Evolutionary conservation across 140 eudicot genomes (phyloP), one percentile per base, ranked within the genome.

Genomic region (Bidens hawaiensis): DNA sequence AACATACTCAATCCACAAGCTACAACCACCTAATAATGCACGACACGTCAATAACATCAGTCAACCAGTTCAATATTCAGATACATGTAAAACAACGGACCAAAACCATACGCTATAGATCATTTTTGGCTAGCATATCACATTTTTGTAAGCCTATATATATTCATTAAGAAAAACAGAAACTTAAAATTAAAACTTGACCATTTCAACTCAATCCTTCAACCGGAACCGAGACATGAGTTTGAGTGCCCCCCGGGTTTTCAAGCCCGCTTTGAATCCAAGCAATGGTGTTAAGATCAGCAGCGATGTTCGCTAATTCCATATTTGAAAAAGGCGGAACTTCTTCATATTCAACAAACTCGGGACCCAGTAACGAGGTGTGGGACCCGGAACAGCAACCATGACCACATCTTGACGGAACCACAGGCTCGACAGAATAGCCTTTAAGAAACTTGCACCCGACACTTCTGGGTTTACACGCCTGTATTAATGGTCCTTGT

Each of bases 221-320:
- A 14, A 82, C 84, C 60, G 72, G 67, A 79, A 63, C 16, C 63
- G 69, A 16, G 47, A 65, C 21, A n/a, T n/a, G n/a, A n/a, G n/a
- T n/a, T n/a, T n/a, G n/a, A n/a, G n/a, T n/a, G 64, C 67, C 36
- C 23, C 46, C 69, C 13, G 30, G 50, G 4, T 69, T 75, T 53
- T 78, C 85, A 2, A 90, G 80, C 28, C 94, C 89, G 21, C 95
- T 90, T 78, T 70, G 84, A 15, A 82, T 82, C 88, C 97, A 85
- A 15, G 95, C 82, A 48, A 89, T 80, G 48, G 73, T 75, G 75
- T 70, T 85, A 26, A 89, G 52, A 74, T 89, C 97, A 2, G 83
- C 48, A 38, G 86, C 95, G 51, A 89, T 64, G 27, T 82, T 17
- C 6, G 82, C 81, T 50, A 89, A 67, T 61, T 85, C 95, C 33